phyloP scores from a whole-genome alignment of 1,139 yeast species.

The Torulaspora pretoriensis region DNA sequence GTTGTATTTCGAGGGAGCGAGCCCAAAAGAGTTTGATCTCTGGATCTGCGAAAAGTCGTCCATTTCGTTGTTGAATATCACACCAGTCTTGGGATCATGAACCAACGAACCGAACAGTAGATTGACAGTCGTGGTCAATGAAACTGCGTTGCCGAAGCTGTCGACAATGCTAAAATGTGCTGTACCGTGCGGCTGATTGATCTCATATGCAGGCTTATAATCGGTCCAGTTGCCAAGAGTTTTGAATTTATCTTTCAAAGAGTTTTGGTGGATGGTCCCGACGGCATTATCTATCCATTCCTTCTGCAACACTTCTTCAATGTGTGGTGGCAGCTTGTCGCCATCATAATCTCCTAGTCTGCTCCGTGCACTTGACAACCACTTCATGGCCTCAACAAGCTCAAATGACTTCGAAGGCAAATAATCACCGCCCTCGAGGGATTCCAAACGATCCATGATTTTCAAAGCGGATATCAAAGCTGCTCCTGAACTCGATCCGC shows the following conservation, averaged over 20 bases:
- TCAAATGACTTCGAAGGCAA: slow-evolving; percentile 55
- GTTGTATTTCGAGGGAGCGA: slow-evolving; percentile 77
- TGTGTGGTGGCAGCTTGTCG: slow-evolving; percentile 29
- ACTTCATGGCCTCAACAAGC: slow-evolving; percentile 81
- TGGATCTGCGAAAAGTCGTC: slow-evolving; percentile 87
- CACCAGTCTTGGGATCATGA: slow-evolving; percentile 76
- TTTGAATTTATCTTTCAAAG: slow-evolving; percentile 18
- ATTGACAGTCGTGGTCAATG: slow-evolving; percentile 89
- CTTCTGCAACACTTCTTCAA: slow-evolving; percentile 38
- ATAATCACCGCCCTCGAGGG: slow-evolving; percentile 43
- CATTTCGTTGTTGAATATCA: slow-evolving; percentile 86
- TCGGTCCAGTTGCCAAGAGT: slow-evolving; percentile 64
- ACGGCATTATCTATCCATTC: slow-evolving; percentile 57
- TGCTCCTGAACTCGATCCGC: slow-evolving; percentile 80
- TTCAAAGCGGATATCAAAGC: slow-evolving; percentile 74
- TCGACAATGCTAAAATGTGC: slow-evolving; percentile 81
- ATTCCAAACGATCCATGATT: slow-evolving; percentile 48
- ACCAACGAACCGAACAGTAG: slow-evolving; percentile 76
- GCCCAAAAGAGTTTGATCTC: slow-evolving; percentile 67
- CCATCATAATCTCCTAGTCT: slow-evolving; percentile 65
- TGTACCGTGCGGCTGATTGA: slow-evolving; percentile 79
- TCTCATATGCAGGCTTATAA: slow-evolving; percentile 74
- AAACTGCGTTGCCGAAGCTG: slow-evolving; percentile 61
- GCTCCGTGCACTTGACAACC: slow-evolving; percentile 84
- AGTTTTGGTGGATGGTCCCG: slow-evolving; percentile 45